Evolutionary conservation across 2,329 filamentous ascomycete species (phyloP).

Genomic region (Saccharata proteae): DNA sequence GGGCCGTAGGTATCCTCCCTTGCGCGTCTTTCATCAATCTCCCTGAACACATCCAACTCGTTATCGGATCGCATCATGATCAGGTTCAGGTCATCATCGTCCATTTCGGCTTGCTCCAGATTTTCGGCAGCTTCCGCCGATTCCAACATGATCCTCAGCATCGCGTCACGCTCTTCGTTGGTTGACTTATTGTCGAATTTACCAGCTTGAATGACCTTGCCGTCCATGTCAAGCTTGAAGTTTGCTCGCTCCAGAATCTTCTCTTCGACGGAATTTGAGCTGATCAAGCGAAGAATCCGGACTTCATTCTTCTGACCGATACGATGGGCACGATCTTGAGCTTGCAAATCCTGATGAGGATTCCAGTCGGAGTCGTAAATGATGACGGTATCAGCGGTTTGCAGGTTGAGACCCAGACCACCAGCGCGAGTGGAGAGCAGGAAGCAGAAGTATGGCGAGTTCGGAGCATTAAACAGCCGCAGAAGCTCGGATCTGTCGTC

Average conservation of each 20-base stretch:
- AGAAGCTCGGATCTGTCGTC: slow-evolving; percentile 91
- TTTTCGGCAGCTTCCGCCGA: slow-evolving; percentile 55
- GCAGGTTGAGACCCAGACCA: slow-evolving; percentile 92
- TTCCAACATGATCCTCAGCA: slow-evolving; percentile 87
- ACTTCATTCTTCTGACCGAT: slow-evolving; percentile 99
- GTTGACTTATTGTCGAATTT: slow-evolving; percentile 99
- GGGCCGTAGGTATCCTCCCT: slow-evolving; percentile 61
- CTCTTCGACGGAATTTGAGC: slow-evolving; percentile 93
- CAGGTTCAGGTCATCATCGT: slow-evolving; percentile 92
- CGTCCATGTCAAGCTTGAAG: slow-evolving; percentile 98
- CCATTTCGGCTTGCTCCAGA: slow-evolving; percentile 92
- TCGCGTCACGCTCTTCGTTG: slow-evolving; percentile 93
- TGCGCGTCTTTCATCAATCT: slow-evolving; percentile 65
- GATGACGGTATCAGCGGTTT: slow-evolving; percentile 97
- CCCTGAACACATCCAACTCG: slow-evolving; percentile 66
- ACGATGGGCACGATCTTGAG: slow-evolving; percentile 98
- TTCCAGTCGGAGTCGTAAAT: slow-evolving; percentile 99
- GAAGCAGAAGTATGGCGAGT: slow-evolving; percentile 95
- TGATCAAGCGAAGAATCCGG: slow-evolving; percentile 88
- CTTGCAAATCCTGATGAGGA: slow-evolving; percentile 96
- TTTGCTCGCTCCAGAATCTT: slow-evolving; percentile 95
- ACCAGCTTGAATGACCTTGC: slow-evolving; percentile 98
- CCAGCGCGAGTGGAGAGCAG: slow-evolving; percentile 95
- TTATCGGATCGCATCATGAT: slow-evolving; percentile 81
- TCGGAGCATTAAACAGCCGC: slow-evolving; percentile 75